phyloP scores from a whole-genome alignment of 1,284 basidiomycete genomes.

The Naganishia sp. region DNA sequence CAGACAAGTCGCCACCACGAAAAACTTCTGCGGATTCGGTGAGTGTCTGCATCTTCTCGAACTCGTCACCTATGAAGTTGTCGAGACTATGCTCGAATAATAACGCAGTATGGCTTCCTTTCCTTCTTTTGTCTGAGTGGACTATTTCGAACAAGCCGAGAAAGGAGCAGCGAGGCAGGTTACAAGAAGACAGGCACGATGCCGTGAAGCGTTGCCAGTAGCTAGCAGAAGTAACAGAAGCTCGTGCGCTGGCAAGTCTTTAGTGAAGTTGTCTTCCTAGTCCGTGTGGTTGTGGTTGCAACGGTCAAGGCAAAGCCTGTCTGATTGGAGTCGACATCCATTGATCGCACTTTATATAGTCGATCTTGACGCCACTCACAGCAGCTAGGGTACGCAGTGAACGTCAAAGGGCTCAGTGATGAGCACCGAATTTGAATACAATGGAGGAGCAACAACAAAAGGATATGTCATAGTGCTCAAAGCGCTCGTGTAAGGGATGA shows the following conservation, averaged over 20 bases:
- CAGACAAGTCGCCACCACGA: not conserved
- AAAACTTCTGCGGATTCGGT: not conserved
- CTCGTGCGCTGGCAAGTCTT: not conserved
- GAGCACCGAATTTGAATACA: not conserved
- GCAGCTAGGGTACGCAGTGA: not conserved
- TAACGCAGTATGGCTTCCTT: not conserved
- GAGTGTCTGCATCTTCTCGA: not conserved
- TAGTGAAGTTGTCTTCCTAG: not conserved
- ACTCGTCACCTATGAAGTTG: not conserved
- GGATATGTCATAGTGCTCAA: not conserved
- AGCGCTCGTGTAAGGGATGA: constrained; percentile 11
- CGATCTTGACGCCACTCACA: too few relatives aligned
- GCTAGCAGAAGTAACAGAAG: not conserved
- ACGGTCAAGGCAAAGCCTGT: not conserved
- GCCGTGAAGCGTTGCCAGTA: not conserved
- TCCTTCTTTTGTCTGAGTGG: constrained; percentile 14
- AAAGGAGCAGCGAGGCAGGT: constrained; percentile 7
- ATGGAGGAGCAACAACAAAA: constrained; percentile 17
- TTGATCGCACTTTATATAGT: constrained; percentile 2
- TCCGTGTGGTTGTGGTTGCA: not conserved
- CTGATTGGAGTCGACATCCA: not conserved
- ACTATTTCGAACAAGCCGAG: not conserved
- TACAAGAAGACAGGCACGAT: not conserved
- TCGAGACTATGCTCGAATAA: not conserved
- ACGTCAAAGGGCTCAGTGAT: not conserved